Evolutionary conservation across 805 yeast species (phyloP).

Genomic region (Pichia rugopelliculosa): DNA sequence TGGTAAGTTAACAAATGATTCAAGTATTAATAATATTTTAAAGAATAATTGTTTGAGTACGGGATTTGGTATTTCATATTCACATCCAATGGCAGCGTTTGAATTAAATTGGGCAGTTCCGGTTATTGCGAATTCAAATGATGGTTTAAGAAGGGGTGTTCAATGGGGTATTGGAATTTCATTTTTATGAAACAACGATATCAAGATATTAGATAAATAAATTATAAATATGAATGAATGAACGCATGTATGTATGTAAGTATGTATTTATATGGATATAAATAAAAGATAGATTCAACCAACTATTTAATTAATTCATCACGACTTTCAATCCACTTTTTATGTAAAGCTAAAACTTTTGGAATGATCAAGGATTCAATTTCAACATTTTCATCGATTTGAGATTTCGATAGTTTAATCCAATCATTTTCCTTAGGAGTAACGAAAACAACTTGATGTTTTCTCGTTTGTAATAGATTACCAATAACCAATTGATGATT

Average conservation of each 20-base stretch:
- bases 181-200: constrained; percentile 34
- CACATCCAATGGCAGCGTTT: constrained; percentile 52
- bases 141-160: constrained; percentile 42
- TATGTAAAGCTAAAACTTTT: constrained; percentile 57
- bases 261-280: background rate
- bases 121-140: constrained; percentile 36
- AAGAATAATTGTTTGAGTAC: constrained; percentile 22
- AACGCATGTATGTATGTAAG: background rate
- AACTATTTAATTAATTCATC: constrained; percentile 19
- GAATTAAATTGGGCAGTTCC: constrained; percentile 52
- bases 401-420: constrained; percentile 42
- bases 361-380: constrained; percentile 83
- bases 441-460: constrained; percentile 82
- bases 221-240: background rate
- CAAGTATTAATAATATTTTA: constrained; percentile 4
- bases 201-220: background rate
- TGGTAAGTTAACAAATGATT: constrained; percentile 35
- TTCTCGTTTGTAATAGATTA: constrained; percentile 81
- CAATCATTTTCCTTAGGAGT: constrained; percentile 41
- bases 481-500: constrained; percentile 94
- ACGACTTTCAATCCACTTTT: constrained; percentile 45
- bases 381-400: constrained; percentile 37
- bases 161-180: constrained; percentile 57
- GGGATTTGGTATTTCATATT: constrained; percentile 46
- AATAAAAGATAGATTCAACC: background rate